phyloP scores from a whole-genome alignment of 495 filamentous ascomycete species.

The Cladorrhinum samala region DNA sequence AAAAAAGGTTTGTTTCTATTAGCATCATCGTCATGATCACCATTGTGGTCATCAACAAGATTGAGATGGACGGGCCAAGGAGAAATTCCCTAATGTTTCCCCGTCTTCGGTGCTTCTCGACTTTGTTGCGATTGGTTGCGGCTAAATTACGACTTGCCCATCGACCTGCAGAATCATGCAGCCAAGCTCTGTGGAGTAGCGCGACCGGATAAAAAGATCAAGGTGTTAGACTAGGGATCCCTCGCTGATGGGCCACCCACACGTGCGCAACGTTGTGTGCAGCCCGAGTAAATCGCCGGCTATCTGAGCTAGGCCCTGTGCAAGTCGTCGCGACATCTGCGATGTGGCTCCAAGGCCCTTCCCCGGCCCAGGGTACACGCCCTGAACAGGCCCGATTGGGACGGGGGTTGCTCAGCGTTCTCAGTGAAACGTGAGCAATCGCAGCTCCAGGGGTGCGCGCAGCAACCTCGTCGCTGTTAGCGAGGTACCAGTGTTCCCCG shows the following conservation, averaged over 20 bases:
- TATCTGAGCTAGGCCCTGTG: slow-evolving; percentile 1
- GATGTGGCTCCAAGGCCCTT: slow-evolving; percentile 7
- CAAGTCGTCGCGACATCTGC: background rate
- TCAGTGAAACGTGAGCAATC: slow-evolving; percentile 27
- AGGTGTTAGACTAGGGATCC: background rate
- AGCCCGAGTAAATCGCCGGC: slow-evolving; percentile 12
- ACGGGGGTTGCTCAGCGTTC: slow-evolving; percentile 17
- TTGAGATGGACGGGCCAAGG: background rate
- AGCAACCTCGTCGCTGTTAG: slow-evolving; percentile 15
- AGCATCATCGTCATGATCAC: too few relatives aligned
- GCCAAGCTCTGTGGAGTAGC: slow-evolving; percentile 11
- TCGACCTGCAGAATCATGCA: slow-evolving; percentile 14
- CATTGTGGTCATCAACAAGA: too few relatives aligned
- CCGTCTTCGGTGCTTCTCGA: slow-evolving; percentile 23
- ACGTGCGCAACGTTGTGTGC: background rate
- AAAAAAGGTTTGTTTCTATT: too few relatives aligned
- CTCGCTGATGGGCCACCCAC: background rate
- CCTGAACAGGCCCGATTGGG: slow-evolving; percentile 32
- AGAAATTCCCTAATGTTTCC: slow-evolving; percentile 6
- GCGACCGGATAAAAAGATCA: slow-evolving; percentile 1
- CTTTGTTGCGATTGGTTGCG: slow-evolving; percentile 25
- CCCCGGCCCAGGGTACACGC: slow-evolving; percentile 17
- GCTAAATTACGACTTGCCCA: slow-evolving; percentile 34
- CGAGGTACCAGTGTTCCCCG: slow-evolving; percentile 12
- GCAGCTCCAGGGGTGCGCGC: too few relatives aligned